Percentiles rank a stretch among this genome's conserved stretches.
Evolutionary conservation across 225 moss, liverwort and hornwort genomes (phyloP).

Genomic region (Straminergon stramineum): DNA sequence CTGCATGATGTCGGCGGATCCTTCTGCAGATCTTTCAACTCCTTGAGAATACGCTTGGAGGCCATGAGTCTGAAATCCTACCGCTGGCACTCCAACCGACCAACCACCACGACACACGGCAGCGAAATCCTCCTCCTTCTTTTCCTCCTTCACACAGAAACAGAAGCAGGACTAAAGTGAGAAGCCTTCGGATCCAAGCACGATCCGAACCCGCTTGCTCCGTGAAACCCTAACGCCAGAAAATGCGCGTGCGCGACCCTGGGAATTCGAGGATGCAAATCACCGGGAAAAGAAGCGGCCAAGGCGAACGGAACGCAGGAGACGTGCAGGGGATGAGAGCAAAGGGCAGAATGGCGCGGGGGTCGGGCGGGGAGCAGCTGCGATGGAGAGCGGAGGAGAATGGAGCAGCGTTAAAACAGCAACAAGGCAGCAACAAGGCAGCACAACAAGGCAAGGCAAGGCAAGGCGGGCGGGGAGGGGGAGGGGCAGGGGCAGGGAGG

Average conservation of each 20-base stretch:
- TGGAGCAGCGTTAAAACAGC: neutral
- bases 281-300: neutral
- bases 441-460: neutral
- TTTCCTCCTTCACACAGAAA: too few relatives aligned
- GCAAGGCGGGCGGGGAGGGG: neutral
- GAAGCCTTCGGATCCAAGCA: neutral
- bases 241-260: neutral
- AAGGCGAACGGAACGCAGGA: neutral
- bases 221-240: conserved; percentile 12
- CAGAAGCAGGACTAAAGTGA: neutral
- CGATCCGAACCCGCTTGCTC: neutral
- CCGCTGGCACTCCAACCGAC: neutral
- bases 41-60: conserved; percentile 97
- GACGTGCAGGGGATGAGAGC: neutral
- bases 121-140: neutral
- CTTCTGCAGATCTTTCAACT: conserved; percentile 98
- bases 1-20: conserved; percentile 99
- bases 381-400: neutral
- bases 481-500: neutral
- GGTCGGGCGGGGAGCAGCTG: neutral
- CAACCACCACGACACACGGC: neutral
- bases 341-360: neutral
- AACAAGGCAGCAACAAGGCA: neutral
- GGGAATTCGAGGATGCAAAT: neutral
- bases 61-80: conserved; percentile 50